Evolutionary conservation across 371 early-diverging fungal species (phyloP).

Genomic region (Mucor lusitanicus): DNA sequence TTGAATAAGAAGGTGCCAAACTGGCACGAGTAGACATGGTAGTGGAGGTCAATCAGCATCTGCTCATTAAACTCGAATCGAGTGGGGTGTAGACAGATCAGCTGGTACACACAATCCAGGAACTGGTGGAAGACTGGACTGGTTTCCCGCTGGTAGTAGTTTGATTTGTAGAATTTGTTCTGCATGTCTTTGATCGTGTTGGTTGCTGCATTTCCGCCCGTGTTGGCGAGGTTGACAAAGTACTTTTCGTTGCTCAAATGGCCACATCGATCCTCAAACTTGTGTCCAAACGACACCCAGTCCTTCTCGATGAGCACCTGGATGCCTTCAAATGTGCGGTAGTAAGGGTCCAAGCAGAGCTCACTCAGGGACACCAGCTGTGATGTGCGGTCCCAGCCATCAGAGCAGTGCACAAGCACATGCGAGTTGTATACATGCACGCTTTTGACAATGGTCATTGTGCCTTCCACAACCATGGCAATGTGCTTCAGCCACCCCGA

Average conservation of each 20-base stretch:
- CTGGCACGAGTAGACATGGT: slow-evolving; percentile 86
- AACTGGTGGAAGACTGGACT: slow-evolving; percentile 96
- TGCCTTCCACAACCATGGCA: slow-evolving; percentile 78
- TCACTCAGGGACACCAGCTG: slow-evolving; percentile 89
- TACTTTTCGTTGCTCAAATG: slow-evolving; percentile 80
- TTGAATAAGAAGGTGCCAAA: slow-evolving; percentile 95
- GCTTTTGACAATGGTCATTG: slow-evolving; percentile 78
- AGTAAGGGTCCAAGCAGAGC: slow-evolving; percentile 93
- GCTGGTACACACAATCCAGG: slow-evolving; percentile 91
- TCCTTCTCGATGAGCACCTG: slow-evolving; percentile 92
- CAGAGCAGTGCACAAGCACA: slow-evolving; percentile 97
- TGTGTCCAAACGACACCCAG: slow-evolving; percentile 96
- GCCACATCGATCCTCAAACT: slow-evolving; percentile 92
- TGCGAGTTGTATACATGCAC: slow-evolving; percentile 78
- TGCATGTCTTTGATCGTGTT: slow-evolving; percentile 77
- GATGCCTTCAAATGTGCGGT: slow-evolving; percentile 92
- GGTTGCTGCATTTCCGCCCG: slow-evolving; percentile 57
- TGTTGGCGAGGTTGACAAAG: slow-evolving; percentile 58
- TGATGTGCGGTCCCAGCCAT: slow-evolving; percentile 98
- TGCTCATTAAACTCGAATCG: slow-evolving; percentile 92
- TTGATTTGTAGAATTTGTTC: slow-evolving; percentile 64
- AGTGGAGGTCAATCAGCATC: slow-evolving; percentile 78
- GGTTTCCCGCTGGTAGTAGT: slow-evolving; percentile 71
- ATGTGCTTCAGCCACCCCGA: slow-evolving; percentile 93
- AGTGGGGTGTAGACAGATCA: slow-evolving; percentile 84